Evolutionary conservation across 306 rosid species (phyloP).

Genomic region (Hippophae gyantsensis): DNA sequence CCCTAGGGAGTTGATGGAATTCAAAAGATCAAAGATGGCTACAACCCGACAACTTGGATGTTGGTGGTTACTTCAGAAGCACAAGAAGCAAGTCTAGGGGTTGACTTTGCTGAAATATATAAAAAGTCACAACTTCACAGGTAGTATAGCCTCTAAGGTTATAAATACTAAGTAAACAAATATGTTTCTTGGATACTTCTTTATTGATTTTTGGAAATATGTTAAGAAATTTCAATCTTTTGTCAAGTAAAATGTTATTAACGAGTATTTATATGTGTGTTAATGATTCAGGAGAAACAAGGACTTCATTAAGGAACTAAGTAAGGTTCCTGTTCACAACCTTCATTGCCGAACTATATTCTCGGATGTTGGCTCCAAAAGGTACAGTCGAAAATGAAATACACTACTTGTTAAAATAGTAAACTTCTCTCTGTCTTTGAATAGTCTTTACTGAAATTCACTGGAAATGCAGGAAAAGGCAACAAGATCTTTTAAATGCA

Average conservation of each 20-base stretch:
- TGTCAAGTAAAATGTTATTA: neutral
- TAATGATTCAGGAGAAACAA: constrained; percentile 51
- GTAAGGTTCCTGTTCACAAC: constrained; percentile 52
- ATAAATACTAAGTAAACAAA: neutral
- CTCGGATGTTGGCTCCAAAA: constrained; percentile 53
- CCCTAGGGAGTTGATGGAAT: constrained; percentile 50
- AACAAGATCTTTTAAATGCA: constrained; percentile 56
- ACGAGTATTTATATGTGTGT: neutral
- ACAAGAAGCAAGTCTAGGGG: constrained; percentile 45
- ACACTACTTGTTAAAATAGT: neutral
- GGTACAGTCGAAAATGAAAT: constrained; percentile 22
- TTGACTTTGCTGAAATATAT: constrained; percentile 47
- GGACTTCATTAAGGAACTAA: constrained; percentile 48
- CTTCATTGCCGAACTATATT: constrained; percentile 56
- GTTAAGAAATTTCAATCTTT: too few species aligned
- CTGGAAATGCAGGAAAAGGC: constrained; percentile 33
- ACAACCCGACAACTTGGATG: constrained; percentile 88
- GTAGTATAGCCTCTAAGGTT: constrained; percentile 14
- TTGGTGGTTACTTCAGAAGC: constrained; percentile 57
- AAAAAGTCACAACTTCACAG: constrained; percentile 42
- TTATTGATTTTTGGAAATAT: too few species aligned
- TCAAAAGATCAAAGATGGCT: constrained; percentile 44
- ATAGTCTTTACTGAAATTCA: constrained; percentile 2
- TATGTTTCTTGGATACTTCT: too few species aligned
- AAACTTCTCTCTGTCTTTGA: neutral